A percentile compares a stretch with the other conserved stretches of the same genome.
Evolutionary conservation across 2,329 filamentous ascomycete genomes (phyloP).

Genomic region (Alternaria panax): DNA sequence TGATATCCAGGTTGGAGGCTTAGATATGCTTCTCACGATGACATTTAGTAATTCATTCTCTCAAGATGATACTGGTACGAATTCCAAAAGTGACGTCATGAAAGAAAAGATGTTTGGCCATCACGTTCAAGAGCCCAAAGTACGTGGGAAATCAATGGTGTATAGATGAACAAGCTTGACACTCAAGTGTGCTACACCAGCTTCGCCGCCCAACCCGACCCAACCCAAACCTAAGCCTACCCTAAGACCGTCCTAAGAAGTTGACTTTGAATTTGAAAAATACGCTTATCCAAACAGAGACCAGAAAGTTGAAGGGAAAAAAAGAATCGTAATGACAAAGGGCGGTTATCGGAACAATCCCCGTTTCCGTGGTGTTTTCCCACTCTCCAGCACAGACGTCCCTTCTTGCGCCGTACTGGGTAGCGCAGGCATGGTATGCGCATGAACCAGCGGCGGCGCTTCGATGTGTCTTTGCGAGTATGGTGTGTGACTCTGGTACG

Average conservation of each 20-base stretch:
- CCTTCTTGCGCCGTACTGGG: constrained; percentile 18
- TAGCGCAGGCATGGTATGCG: constrained; percentile 41
- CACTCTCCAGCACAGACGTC: constrained; percentile 10
- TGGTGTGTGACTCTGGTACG: constrained; percentile 24
- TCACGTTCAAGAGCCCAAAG: not conserved
- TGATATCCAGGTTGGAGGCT: constrained; percentile 13
- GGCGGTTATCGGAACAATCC: constrained; percentile 23
- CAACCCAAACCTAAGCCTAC: not conserved
- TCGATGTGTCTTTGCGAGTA: constrained; percentile 25
- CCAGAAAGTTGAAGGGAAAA: not conserved
- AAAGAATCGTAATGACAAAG: not conserved
- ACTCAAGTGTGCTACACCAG: not conserved
- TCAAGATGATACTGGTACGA: not conserved
- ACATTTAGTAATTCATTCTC: constrained; percentile 10
- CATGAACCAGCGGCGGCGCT: constrained; percentile 31
- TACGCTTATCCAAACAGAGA: not conserved
- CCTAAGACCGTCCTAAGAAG: not conserved
- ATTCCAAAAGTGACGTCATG: not conserved
- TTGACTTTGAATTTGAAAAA: not conserved
- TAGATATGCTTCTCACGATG: constrained; percentile 3
- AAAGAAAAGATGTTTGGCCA: not conserved
- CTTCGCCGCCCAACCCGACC: not conserved
- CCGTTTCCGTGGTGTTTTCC: constrained; percentile 30
- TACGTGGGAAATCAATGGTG: not conserved
- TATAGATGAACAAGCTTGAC: not conserved